Evolutionary conservation across 176 grass and related monocot genomes (phyloP).

Genomic region (Carex pumila): DNA sequence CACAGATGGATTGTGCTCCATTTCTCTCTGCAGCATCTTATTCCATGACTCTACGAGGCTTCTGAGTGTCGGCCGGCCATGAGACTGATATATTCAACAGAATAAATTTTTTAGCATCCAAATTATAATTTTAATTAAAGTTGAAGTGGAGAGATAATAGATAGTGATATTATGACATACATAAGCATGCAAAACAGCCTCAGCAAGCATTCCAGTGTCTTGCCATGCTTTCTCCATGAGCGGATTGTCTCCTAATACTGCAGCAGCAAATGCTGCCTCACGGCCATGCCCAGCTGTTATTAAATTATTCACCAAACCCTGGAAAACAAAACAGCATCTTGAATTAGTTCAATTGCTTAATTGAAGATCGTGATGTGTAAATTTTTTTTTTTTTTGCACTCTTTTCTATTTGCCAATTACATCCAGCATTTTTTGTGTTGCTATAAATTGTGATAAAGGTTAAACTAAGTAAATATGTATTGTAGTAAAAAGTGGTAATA

Average conservation of each 20-base stretch:
- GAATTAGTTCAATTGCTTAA: not conserved
- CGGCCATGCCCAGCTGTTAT: conserved; percentile 83
- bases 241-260: conserved; percentile 87
- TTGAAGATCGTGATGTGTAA: not conserved
- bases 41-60: conserved; percentile 89
- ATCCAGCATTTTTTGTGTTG: too few relatives aligned
- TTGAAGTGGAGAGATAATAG: not conserved
- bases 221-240: conserved; percentile 99
- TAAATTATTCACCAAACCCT: conserved; percentile 86
- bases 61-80: conserved; percentile 81
- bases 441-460: too few relatives aligned
- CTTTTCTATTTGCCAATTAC: too few relatives aligned
- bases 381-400: too few relatives aligned
- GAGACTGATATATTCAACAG: conserved; percentile 41
- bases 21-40: conserved; percentile 86
- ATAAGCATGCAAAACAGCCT: conserved; percentile 94
- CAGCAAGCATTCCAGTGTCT: conserved; percentile 91
- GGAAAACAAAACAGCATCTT: conserved; percentile 15
- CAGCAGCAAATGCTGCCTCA: conserved; percentile 94
- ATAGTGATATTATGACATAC: conserved; percentile 38
- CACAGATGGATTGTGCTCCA: conserved; percentile 74
- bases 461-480: too few relatives aligned
- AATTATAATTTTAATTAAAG: conserved; percentile 11
- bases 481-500: too few relatives aligned
- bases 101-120: not conserved